Evolutionary conservation across 2,329 filamentous ascomycete genomes (phyloP), one percentile per base, ranked within the genome.

Genomic region (Hypoxylon sp.): DNA sequence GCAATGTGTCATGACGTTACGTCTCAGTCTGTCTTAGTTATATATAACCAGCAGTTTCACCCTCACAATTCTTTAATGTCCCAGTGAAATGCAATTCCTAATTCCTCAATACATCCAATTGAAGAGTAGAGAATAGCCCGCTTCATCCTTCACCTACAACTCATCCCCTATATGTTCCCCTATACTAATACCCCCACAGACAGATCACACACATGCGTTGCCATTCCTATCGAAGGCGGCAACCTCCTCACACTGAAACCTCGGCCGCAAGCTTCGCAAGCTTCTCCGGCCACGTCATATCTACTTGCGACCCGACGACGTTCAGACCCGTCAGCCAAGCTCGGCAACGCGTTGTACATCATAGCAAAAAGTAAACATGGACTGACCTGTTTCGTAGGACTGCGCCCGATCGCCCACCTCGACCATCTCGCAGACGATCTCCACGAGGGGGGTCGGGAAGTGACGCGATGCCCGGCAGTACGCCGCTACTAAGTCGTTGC

Each of bases 401-500:
- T 83, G 80, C 1, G 75, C 73, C 46, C 83, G 78, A 50, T 84
- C 82, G 3, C 82, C 84, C 7, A 83, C 80, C 19, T 85, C 84
- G 1, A 80, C 78, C 73, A 84, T 68, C 61, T 73, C 71, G 20
- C 80, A 74, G 3, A 71, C 78, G 46, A 83, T 68, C 70, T 86
- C 83, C 8, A 77, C 82, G 15, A 84, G 64, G 0, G 79, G 71
- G 4, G 63, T 68, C 0, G 82, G 77, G 69, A 84, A 83, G 56
- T 78, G 78, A 56, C 77, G 76, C 44, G 76, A 77, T 5, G 78
- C 73, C 34, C 81, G 78, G 7, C 79, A 79, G 69, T 86, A 87
- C 2, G 83, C 83, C 17, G 81, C 80, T 46, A 85, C 80, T 55
- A 87, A 77, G 59, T 87, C 85, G 67, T 86, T 85, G 30, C 84